Evolutionary conservation across 225 moss, liverwort and hornwort genomes (phyloP).

Genomic region (Sphagnum contortum): DNA sequence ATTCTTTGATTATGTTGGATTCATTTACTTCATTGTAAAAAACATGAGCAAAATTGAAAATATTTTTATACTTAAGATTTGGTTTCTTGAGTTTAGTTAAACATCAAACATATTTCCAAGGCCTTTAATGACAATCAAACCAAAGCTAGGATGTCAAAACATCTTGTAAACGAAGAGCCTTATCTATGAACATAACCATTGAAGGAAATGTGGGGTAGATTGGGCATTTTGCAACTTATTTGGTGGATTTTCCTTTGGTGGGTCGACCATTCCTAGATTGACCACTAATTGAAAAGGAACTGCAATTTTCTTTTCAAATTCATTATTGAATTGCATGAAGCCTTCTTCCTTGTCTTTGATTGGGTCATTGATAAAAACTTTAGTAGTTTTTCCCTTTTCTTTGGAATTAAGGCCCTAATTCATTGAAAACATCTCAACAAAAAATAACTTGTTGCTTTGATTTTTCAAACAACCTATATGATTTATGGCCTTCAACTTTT

Average conservation of each 20-base stretch:
- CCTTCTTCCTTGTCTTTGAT: not conserved
- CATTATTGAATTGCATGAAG: not conserved
- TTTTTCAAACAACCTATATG: not conserved
- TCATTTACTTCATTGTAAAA: not conserved
- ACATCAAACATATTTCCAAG: not conserved
- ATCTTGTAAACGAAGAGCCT: too few relatives aligned
- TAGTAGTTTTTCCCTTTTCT: not conserved
- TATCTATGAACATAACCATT: too few relatives aligned
- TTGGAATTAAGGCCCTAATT: not conserved
- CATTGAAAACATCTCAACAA: conserved; percentile 1
- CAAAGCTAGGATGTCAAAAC: too few relatives aligned
- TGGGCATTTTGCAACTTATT: too few relatives aligned
- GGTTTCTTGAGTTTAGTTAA: not conserved
- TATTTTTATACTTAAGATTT: not conserved
- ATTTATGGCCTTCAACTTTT: not conserved
- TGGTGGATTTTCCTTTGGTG: too few relatives aligned
- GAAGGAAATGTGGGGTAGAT: too few relatives aligned
- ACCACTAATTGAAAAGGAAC: not conserved
- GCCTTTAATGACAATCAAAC: too few relatives aligned
- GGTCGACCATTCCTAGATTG: too few relatives aligned
- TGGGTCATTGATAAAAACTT: not conserved
- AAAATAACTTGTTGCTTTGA: not conserved
- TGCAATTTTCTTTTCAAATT: not conserved
- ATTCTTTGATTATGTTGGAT: not conserved
- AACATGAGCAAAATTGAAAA: not conserved